Conservation (phyloP, 495 filamentous ascomycete species). For the Xeromyces bisporus region DNA sequence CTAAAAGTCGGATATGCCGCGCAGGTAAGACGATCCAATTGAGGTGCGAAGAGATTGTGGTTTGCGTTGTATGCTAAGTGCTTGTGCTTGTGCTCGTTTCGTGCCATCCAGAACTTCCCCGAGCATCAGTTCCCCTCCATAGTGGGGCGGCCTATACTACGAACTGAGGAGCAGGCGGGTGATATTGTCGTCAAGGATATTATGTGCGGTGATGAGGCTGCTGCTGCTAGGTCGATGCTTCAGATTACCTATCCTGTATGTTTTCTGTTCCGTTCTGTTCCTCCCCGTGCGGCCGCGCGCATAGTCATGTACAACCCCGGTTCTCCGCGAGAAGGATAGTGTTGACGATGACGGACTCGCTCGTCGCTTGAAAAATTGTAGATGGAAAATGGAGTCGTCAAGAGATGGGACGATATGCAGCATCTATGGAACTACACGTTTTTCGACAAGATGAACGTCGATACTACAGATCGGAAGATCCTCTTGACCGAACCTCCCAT, state of each 20-base stretch:
- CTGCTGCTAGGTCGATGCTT: slow-evolving; percentile 85
- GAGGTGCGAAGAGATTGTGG: slow-evolving; percentile 2
- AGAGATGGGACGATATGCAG: slow-evolving; percentile 99
- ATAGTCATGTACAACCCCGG: too few relatives aligned
- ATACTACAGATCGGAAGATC: slow-evolving; percentile 87
- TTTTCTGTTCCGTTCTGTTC: too few relatives aligned
- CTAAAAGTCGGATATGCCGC: slow-evolving; percentile 97
- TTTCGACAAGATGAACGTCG: slow-evolving; percentile 85
- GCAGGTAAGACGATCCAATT: slow-evolving; percentile 37
- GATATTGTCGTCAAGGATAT: slow-evolving; percentile 92
- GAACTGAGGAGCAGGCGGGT: slow-evolving; percentile 70
- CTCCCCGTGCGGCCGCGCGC: too few relatives aligned
- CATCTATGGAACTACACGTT: slow-evolving; percentile 99
- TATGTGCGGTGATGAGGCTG: slow-evolving; percentile 98
- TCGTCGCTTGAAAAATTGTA: slow-evolving; percentile 14
- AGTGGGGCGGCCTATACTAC: slow-evolving; percentile 92
- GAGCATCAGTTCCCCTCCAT: slow-evolving; percentile 97
- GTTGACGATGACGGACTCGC: slow-evolving; percentile 1
- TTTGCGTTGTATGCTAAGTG: too few relatives aligned
- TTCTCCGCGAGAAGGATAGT: slow-evolving; percentile 1
- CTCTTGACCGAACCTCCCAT: slow-evolving; percentile 95
- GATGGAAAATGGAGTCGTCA: slow-evolving; percentile 99
- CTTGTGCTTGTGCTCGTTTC: slow-evolving; percentile 2
- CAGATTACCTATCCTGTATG: slow-evolving; percentile 89
- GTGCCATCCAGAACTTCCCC: slow-evolving; percentile 65